A percentile compares a stretch with the other conserved stretches of the same genome.
These are phyloP conservation scores for Tuber umbilicatum DNA, from an alignment of 495 filamentous ascomycete species.

Conservation along the genomic window DNA sequence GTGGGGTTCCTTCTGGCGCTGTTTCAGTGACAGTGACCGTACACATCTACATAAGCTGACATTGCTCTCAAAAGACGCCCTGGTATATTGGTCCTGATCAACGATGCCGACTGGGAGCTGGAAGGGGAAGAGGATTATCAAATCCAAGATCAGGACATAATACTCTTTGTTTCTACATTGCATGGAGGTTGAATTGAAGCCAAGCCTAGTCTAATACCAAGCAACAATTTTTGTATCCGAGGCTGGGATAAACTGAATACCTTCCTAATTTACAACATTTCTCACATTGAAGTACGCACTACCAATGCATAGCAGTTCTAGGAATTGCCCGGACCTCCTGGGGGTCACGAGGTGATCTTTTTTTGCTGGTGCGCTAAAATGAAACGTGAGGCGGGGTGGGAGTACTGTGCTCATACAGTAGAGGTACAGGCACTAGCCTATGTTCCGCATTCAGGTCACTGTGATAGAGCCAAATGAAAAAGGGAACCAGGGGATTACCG, in stretches of 20 bases:
- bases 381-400: background rate
- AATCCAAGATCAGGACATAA: constrained; percentile 71
- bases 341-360: background rate
- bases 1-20: constrained; percentile 49
- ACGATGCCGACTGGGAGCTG: constrained; percentile 96
- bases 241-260: background rate
- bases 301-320: background rate
- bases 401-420: background rate
- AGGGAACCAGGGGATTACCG: background rate
- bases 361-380: background rate
- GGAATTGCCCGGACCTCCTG: background rate
- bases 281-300: background rate
- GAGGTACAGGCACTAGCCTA: background rate
- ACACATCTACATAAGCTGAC: constrained; percentile 6
- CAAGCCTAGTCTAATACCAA: background rate
- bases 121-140: constrained; percentile 89
- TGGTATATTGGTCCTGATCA: constrained; percentile 95
- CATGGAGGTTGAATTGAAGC: constrained; percentile 65
- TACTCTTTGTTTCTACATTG: constrained; percentile 95
- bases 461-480: background rate
- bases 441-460: background rate
- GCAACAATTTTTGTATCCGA: background rate
- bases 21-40: background rate
- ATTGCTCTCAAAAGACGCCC: constrained; percentile 59
- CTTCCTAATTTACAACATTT: background rate